Percentiles rank a stretch among this genome's conserved stretches.
These are phyloP conservation scores for Lippia alba DNA, from an alignment of 305 asterid genomes.

Conservation along the genomic window DNA sequence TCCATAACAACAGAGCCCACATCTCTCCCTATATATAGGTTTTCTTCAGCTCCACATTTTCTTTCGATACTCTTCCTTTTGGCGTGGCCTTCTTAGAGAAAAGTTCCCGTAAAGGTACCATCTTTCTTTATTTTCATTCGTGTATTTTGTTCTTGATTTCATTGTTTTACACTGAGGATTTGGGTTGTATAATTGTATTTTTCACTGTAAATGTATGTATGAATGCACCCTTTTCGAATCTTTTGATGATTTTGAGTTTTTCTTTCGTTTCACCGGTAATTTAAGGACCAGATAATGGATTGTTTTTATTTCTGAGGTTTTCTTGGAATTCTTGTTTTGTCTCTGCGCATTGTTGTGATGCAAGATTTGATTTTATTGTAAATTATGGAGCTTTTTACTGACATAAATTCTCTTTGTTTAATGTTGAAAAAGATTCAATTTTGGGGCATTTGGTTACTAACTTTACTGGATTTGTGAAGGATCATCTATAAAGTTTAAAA, in stretches of 20 bases:
- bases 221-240: background rate
- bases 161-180: background rate
- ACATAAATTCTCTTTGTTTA: background rate
- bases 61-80: slow-evolving; percentile 19
- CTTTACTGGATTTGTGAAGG: slow-evolving; percentile 5
- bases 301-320: slow-evolving; percentile 5
- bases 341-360: slow-evolving; percentile 16
- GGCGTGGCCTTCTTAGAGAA: slow-evolving; percentile 29
- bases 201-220: background rate
- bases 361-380: background rate
- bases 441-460: slow-evolving; percentile 10
- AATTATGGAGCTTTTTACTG: background rate
- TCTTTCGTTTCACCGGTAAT: background rate
- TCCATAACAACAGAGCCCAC: slow-evolving; percentile 26
- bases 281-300: background rate
- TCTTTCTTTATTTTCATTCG: slow-evolving; percentile 12
- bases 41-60: slow-evolving; percentile 8
- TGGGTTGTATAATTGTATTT: background rate
- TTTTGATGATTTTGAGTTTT: background rate
- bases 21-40: slow-evolving; percentile 41
- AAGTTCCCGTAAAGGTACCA: slow-evolving; percentile 36
- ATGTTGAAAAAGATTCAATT: background rate
- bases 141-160: background rate
- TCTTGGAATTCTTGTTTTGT: slow-evolving; percentile 27
- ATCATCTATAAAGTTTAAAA: background rate